Conservation (phyloP, 2,329 filamentous ascomycete species). For the Metarhizium guizhouense region DNA sequence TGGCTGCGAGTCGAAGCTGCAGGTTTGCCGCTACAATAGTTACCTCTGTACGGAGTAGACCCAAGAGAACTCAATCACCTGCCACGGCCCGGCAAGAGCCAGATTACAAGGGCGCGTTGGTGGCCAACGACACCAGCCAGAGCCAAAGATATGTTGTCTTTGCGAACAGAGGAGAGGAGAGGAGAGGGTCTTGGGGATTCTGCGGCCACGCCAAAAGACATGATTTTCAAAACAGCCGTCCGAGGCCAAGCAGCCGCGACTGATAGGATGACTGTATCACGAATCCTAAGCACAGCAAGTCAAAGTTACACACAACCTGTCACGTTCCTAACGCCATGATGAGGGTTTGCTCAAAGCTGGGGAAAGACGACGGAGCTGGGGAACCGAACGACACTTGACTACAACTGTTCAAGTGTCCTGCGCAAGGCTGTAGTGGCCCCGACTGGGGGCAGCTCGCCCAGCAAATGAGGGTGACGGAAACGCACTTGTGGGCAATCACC, state of each 20-base stretch:
- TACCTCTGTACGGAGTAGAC: neutral
- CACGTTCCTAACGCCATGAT: neutral
- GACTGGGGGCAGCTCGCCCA: neutral
- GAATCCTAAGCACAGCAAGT: neutral
- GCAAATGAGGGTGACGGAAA: neutral
- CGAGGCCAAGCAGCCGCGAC: neutral
- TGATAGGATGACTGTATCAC: neutral
- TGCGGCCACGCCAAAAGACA: neutral
- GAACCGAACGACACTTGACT: neutral
- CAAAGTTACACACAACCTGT: neutral
- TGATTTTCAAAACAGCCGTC: neutral
- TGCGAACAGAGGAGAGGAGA: no score
- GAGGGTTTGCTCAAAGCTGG: neutral
- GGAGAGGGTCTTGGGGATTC: no score
- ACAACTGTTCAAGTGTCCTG: neutral
- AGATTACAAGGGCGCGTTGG: neutral
- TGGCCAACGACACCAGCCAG: neutral
- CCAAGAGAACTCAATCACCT: neutral
- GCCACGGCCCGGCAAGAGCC: neutral
- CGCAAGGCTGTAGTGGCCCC: neutral
- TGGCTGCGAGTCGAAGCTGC: neutral
- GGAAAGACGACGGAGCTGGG: neutral
- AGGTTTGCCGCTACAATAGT: neutral
- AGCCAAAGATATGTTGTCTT: neutral
- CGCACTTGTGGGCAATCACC: neutral